These are phyloP conservation scores for Mycena sanguinolenta DNA, from an alignment of 768 basidiomycete species.

Conservation along the genomic window DNA sequence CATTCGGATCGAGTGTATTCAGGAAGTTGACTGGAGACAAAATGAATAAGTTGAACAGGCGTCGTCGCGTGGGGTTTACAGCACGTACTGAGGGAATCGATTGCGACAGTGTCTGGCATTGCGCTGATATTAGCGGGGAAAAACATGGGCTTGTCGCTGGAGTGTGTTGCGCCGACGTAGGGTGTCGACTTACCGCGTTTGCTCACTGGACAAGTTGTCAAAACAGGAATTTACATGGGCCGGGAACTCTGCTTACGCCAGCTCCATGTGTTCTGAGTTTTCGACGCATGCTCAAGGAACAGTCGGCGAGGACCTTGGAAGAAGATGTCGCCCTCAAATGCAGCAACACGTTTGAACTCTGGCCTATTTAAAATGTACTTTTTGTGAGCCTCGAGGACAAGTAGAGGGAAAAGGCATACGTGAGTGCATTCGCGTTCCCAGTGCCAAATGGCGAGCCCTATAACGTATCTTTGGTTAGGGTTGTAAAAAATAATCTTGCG, in stretches of 20 bases:
- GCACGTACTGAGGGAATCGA: constrained; percentile 10
- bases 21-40: constrained; percentile 21
- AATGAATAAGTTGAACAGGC: neutral
- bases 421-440: constrained; percentile 6
- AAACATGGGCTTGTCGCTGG: constrained; percentile 25
- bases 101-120: neutral
- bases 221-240: neutral
- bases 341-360: constrained; percentile 55
- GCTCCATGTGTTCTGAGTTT: constrained; percentile 48
- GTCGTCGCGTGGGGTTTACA: neutral
- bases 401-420: neutral
- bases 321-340: constrained; percentile 52
- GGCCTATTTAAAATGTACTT: constrained; percentile 44
- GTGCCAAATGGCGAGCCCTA: constrained; percentile 26
- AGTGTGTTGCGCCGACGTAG: constrained; percentile 37
- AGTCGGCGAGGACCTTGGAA: constrained; percentile 51
- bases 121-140: neutral
- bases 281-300: constrained; percentile 46
- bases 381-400: neutral
- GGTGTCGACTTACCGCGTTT: constrained; percentile 22
- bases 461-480: neutral
- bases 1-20: constrained; percentile 28
- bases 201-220: constrained; percentile 16
- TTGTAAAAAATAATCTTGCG: neutral
- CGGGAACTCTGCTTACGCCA: constrained; percentile 31